Conservation (phyloP, 2,329 filamentous ascomycete species). For the Trichocomaceae sp. region DNA sequence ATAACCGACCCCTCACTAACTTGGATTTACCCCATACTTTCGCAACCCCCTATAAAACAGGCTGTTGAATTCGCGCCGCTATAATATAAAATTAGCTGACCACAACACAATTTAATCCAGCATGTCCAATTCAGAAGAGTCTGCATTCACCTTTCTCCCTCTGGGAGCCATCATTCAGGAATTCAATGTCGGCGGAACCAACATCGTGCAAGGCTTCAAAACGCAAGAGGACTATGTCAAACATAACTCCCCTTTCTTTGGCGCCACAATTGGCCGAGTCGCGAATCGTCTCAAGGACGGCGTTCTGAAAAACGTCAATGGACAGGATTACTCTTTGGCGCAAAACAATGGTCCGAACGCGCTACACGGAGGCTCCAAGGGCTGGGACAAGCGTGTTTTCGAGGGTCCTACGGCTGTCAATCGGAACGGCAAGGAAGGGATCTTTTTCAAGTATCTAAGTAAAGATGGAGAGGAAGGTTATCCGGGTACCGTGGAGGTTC, state of each 20-base stretch:
- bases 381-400: constrained; percentile 78
- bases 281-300: constrained; percentile 74
- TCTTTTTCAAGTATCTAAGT: constrained; percentile 61
- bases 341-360: constrained; percentile 70
- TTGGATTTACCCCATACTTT: neutral
- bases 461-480: constrained; percentile 82
- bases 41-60: neutral
- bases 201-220: constrained; percentile 85
- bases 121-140: constrained; percentile 23
- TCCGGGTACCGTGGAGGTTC: constrained; percentile 74
- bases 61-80: neutral
- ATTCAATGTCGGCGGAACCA: constrained; percentile 67
- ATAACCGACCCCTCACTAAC: neutral
- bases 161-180: constrained; percentile 53
- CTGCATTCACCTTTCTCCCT: constrained; percentile 40
- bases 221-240: constrained; percentile 66
- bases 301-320: constrained; percentile 64
- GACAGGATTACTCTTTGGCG: constrained; percentile 59
- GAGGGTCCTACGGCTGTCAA: constrained; percentile 59
- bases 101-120: neutral
- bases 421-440: constrained; percentile 55
- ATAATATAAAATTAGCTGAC: neutral
- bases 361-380: constrained; percentile 61
- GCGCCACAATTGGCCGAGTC: constrained; percentile 81
- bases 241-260: constrained; percentile 75